Percentiles rank a stretch among this genome's conserved stretches.
Evolutionary conservation across 768 basidiomycete species (phyloP).

Genomic region (Crepidotus variabilis): DNA sequence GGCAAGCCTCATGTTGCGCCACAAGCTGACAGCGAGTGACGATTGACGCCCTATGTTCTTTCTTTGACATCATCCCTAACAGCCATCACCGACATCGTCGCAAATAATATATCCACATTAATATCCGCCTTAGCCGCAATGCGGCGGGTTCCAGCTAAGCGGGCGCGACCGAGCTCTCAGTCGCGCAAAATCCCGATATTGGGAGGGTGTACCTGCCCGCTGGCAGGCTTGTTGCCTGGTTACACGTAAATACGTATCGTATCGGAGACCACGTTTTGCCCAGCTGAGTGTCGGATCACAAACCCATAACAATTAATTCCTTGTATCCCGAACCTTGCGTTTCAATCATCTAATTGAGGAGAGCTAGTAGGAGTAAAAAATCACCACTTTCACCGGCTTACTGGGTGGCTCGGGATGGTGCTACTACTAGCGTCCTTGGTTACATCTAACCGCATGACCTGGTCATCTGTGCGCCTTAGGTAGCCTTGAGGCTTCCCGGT

Average conservation of each 20-base stretch:
- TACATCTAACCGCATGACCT: no score
- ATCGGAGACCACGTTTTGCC: not conserved
- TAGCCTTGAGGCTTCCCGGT: no score
- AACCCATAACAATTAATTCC: not conserved
- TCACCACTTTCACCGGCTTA: no score
- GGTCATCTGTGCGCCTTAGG: no score
- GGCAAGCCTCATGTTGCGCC: not conserved
- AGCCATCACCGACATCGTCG: not conserved
- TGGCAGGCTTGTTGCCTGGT: not conserved
- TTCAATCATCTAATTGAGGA: not conserved
- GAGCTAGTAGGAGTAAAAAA: no score
- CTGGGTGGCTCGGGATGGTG: no score
- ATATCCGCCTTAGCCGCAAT: not conserved
- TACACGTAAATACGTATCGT: no score
- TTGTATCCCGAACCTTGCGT: not conserved
- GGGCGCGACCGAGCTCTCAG: not conserved
- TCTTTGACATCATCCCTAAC: not conserved
- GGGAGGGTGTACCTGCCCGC: not conserved
- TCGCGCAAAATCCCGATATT: not conserved
- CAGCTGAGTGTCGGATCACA: not conserved
- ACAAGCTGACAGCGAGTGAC: not conserved
- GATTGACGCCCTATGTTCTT: not conserved
- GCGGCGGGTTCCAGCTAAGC: not conserved
- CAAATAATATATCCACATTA: not conserved
- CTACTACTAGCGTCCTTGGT: no score